Conservation (phyloP, 129 eudicot genomes). For the Helianthus tuberosus region DNA sequence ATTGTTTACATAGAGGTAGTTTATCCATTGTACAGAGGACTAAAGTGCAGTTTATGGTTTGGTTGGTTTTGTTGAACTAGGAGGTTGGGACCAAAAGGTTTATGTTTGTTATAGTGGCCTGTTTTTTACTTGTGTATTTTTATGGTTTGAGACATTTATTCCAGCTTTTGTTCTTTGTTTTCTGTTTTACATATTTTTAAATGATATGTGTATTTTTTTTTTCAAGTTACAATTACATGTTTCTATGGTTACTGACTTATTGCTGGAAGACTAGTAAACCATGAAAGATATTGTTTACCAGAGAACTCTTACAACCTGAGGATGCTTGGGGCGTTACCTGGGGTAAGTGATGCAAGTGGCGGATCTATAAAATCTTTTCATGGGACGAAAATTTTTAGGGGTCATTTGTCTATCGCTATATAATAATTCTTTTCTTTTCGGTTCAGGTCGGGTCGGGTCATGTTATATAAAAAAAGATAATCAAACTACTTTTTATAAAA, state of each 20-base stretch:
- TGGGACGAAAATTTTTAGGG: too few relatives aligned
- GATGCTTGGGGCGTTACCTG: too few relatives aligned
- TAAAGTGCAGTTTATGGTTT: slow-evolving; percentile 2
- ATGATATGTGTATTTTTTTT: neutral
- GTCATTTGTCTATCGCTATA: too few relatives aligned
- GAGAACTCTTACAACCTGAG: too few relatives aligned
- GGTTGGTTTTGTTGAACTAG: slow-evolving; percentile 21
- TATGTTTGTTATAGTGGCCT: slow-evolving; percentile 11
- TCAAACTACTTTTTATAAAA: too few relatives aligned
- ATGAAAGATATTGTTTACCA: too few relatives aligned
- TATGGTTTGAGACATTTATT: slow-evolving; percentile 6
- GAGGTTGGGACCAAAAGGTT: slow-evolving; percentile 16
- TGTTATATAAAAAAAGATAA: too few relatives aligned
- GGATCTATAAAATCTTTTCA: too few relatives aligned
- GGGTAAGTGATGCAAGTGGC: too few relatives aligned
- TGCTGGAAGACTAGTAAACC: too few relatives aligned
- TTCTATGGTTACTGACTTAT: neutral
- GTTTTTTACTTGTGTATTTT: neutral
- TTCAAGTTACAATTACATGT: neutral
- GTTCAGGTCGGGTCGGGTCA: too few relatives aligned
- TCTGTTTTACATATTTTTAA: neutral
- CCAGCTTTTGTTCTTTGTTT: neutral
- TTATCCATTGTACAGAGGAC: slow-evolving; percentile 26
- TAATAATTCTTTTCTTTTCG: too few relatives aligned
- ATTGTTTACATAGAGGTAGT: slow-evolving; percentile 11